phyloP scores from a whole-genome alignment of 805 yeast species.

The Pichia manshurica region DNA sequence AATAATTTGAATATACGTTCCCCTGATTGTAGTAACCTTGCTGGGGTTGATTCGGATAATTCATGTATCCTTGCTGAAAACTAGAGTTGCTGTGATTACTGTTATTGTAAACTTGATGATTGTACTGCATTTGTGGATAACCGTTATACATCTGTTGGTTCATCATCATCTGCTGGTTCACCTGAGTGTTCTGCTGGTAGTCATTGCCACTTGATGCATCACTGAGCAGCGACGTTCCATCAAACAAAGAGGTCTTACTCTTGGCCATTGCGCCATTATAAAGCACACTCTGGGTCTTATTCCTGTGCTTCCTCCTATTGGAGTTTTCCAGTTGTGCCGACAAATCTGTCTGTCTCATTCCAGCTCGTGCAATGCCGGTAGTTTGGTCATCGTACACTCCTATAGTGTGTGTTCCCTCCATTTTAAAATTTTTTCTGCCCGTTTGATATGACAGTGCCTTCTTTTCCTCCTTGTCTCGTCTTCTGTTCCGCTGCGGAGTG shows the following conservation, averaged over 20 bases:
- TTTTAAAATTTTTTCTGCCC: background rate
- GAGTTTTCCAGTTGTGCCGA: conserved; percentile 21
- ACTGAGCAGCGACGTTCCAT: conserved; percentile 11
- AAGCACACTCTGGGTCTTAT: conserved; percentile 20
- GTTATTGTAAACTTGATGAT: background rate
- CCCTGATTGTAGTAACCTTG: conserved; percentile 3
- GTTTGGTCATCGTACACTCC: background rate
- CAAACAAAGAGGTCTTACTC: conserved; percentile 11
- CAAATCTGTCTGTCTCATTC: conserved; percentile 28
- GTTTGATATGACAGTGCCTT: background rate
- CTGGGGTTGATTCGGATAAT: no score
- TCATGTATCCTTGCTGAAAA: conserved; percentile 8
- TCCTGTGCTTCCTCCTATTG: conserved; percentile 24
- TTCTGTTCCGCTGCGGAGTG: background rate
- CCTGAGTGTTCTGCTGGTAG: background rate
- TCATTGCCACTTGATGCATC: conserved; percentile 4
- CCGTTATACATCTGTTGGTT: conserved; percentile 1
- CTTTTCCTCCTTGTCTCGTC: background rate
- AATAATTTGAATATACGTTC: conserved; percentile 5
- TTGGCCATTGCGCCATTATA: conserved; percentile 9
- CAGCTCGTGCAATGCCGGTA: conserved; percentile 26
- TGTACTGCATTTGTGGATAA: background rate
- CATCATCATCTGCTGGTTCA: background rate
- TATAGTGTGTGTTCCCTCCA: background rate
- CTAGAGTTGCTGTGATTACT: background rate